These are phyloP conservation scores for Talaromyces sp. DNA, from an alignment of 2,329 filamentous ascomycete species.

Conservation along the genomic window DNA sequence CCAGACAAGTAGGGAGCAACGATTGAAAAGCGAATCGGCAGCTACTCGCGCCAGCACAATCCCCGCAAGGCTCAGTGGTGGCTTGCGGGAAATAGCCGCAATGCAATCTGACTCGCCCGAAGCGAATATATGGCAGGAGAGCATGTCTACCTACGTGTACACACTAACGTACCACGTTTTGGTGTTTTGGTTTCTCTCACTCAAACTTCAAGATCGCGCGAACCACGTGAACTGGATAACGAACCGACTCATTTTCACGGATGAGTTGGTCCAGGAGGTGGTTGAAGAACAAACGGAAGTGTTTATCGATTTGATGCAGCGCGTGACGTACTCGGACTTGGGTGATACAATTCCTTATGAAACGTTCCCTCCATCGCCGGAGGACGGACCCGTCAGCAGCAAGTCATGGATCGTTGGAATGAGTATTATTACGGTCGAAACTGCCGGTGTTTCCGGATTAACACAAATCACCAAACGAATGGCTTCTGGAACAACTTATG, in stretches of 20 bases:
- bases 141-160: slow-evolving; percentile 90
- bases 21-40: slow-evolving; percentile 36
- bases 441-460: slow-evolving; percentile 47
- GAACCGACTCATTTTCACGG: slow-evolving; percentile 74
- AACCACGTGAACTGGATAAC: slow-evolving; percentile 88
- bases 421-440: slow-evolving; percentile 53
- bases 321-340: slow-evolving; percentile 79
- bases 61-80: slow-evolving; percentile 44
- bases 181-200: slow-evolving; percentile 91
- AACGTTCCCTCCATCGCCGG: slow-evolving; percentile 41
- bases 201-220: slow-evolving; percentile 79
- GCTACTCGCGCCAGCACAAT: slow-evolving; percentile 36
- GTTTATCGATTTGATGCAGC: slow-evolving; percentile 91
- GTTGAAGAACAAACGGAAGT: slow-evolving; percentile 92
- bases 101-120: slow-evolving; percentile 33
- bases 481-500: slow-evolving; percentile 52
- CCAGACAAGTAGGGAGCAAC: slow-evolving; percentile 73
- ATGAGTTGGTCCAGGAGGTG: slow-evolving; percentile 69
- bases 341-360: slow-evolving; percentile 61
- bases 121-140: slow-evolving; percentile 57
- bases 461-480: slow-evolving; percentile 53
- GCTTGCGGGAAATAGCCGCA: slow-evolving; percentile 43
- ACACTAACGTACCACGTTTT: slow-evolving; percentile 93
- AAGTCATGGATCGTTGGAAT: slow-evolving; percentile 54
- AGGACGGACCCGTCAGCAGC: slow-evolving; percentile 43